Percentiles rank a stretch among this genome's conserved stretches.
Evolutionary conservation across 2,329 filamentous ascomycete species (phyloP).

Genomic region (Penicillium verrucosum): DNA sequence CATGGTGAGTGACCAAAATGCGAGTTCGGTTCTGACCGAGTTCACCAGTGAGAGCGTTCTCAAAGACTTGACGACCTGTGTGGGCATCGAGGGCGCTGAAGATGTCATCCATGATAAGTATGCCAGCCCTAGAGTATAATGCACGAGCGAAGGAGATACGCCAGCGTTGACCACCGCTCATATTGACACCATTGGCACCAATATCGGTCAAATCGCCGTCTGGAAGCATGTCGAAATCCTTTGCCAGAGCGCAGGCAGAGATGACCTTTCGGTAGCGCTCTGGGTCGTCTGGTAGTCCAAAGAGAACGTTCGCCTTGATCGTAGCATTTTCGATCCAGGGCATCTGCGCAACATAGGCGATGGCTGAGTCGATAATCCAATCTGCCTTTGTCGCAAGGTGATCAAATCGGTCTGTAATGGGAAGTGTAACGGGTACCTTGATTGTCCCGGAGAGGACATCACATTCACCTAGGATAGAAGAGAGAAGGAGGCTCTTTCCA

Average conservation of each 20-base stretch:
- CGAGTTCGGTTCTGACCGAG: conserved; percentile 67
- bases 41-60: conserved; percentile 69
- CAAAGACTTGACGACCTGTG: conserved; percentile 74
- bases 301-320: conserved; percentile 74
- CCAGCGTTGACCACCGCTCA: conserved; percentile 82
- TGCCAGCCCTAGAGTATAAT: conserved; percentile 72
- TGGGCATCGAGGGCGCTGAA: conserved; percentile 79
- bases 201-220: conserved; percentile 80
- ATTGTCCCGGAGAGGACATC: conserved; percentile 65
- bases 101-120: conserved; percentile 77
- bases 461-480: conserved; percentile 71
- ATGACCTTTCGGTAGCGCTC: conserved; percentile 69
- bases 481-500: conserved; percentile 72
- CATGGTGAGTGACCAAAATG: conserved; percentile 78
- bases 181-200: conserved; percentile 78
- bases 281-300: conserved; percentile 67
- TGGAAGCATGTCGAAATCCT: conserved; percentile 71
- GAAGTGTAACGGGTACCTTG: conserved; percentile 41
- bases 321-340: conserved; percentile 84
- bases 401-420: conserved; percentile 53
- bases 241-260: conserved; percentile 68
- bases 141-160: conserved; percentile 75
- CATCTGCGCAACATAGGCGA: conserved; percentile 75
- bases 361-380: conserved; percentile 43
- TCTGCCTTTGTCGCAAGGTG: conserved; percentile 61